phyloP scores from a whole-genome alignment of 495 filamentous ascomycete genomes.

The Hypoxylon fuscum region DNA sequence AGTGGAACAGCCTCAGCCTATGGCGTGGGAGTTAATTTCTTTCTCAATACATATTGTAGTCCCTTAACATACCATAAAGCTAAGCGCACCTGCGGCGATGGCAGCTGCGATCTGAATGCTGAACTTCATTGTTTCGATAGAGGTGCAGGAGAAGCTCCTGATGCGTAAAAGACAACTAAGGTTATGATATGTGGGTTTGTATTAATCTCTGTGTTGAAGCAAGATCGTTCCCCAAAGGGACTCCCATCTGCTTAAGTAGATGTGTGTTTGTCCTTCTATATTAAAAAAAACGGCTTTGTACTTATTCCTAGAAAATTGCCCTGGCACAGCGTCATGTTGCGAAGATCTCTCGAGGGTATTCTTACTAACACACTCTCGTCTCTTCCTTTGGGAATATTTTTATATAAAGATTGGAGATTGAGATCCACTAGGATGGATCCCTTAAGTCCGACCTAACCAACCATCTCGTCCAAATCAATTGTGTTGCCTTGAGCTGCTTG shows the following conservation, averaged over 20 bases:
- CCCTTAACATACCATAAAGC: not conserved
- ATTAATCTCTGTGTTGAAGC: too few species aligned
- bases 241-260: too few species aligned
- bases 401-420: not conserved
- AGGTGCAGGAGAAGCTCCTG: not conserved
- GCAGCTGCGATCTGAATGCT: not conserved
- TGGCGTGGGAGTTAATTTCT: not conserved
- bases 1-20: not conserved
- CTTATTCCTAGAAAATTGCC: not conserved
- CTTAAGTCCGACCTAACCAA: not conserved
- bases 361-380: not conserved
- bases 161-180: not conserved
- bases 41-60: too few species aligned
- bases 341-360: not conserved
- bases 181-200: too few species aligned
- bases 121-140: not conserved
- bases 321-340: not conserved
- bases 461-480: too few species aligned
- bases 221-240: too few species aligned
- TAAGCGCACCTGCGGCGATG: not conserved
- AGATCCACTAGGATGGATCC: not conserved
- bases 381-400: not conserved
- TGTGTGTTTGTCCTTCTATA: too few species aligned
- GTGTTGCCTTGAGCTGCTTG: too few species aligned
- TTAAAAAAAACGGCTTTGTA: too few species aligned